Evolutionary conservation across 345 rosid species (phyloP).

Genomic region (Gossypium longicalyx): DNA sequence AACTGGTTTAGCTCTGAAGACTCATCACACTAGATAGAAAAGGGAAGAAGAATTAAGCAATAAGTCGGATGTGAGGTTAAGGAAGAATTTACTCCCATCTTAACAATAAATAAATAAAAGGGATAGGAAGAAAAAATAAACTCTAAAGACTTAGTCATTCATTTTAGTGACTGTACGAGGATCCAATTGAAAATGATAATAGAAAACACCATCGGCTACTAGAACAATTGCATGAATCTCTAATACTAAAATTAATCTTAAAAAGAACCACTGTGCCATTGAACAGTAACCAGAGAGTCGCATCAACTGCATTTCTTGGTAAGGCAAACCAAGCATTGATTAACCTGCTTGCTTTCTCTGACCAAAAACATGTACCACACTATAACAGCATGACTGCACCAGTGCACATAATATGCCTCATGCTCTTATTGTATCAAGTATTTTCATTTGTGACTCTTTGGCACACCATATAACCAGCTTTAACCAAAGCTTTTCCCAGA

Average conservation of each 20-base stretch:
- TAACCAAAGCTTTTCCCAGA: conserved; percentile 1
- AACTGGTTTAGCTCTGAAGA: conserved; percentile 35
- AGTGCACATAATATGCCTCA: neutral
- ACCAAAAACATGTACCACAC: neutral
- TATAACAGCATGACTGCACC: conserved; percentile 1
- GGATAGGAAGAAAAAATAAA: neutral
- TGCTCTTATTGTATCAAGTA: neutral
- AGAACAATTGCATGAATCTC: neutral
- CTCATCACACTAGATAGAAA: conserved; percentile 27
- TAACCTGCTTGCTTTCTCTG: neutral
- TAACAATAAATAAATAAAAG: neutral
- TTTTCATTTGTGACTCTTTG: neutral
- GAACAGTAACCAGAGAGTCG: neutral
- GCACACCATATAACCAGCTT: neutral
- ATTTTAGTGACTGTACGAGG: neutral
- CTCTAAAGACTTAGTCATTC: neutral
- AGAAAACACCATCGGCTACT: neutral
- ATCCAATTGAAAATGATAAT: neutral
- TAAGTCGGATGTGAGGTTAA: conserved; percentile 5
- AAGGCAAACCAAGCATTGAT: neutral
- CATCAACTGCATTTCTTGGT: neutral
- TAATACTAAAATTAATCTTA: neutral
- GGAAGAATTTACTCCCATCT: neutral
- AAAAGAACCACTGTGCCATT: neutral
- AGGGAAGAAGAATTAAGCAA: conserved; percentile 2